Percentiles rank a stretch among this genome's conserved stretches.
Conservation (phyloP, 2,329 filamentous ascomycete species). For the Fusarium sp. region DNA sequence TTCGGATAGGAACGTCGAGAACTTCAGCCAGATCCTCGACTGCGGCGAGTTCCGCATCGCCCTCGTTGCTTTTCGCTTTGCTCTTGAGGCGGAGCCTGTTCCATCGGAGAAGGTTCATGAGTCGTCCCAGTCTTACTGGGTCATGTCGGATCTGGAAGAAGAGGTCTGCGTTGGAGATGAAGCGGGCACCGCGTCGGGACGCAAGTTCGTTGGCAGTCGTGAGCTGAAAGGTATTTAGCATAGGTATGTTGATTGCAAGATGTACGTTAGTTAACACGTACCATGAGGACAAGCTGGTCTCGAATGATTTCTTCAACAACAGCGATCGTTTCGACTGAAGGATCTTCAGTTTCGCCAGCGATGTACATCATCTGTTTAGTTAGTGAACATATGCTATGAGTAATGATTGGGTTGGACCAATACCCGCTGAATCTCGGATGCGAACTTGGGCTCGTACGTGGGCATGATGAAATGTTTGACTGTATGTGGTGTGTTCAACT, state of each 20-base stretch:
- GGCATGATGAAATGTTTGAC: neutral
- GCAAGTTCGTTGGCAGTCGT: slow-evolving; percentile 87
- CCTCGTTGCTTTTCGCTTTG: slow-evolving; percentile 95
- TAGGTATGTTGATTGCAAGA: too few relatives aligned
- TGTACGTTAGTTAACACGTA: slow-evolving; percentile 50
- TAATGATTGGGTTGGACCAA: accelerated
- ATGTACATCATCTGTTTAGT: slow-evolving; percentile 33
- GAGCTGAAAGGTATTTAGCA: slow-evolving; percentile 61
- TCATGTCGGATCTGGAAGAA: slow-evolving; percentile 97
- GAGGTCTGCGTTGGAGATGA: slow-evolving; percentile 89
- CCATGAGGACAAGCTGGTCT: slow-evolving; percentile 93
- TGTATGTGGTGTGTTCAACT: neutral
- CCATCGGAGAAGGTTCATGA: slow-evolving; percentile 95
- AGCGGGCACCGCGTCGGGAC: slow-evolving; percentile 86
- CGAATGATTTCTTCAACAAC: slow-evolving; percentile 97
- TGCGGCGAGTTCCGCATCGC: slow-evolving; percentile 64
- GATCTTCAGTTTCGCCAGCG: slow-evolving; percentile 22
- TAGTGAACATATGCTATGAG: neutral
- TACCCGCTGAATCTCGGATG: slow-evolving; percentile 24
- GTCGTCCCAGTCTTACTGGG: slow-evolving; percentile 89
- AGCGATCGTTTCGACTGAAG: slow-evolving; percentile 83
- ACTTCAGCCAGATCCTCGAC: slow-evolving; percentile 62
- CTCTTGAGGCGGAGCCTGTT: slow-evolving; percentile 97
- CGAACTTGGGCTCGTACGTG: neutral
- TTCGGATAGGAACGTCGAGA: slow-evolving; percentile 71